Base-by-base conservation (phyloP, 768 basidiomycete genomes). In the Gautieria morchelliformis region DNA sequence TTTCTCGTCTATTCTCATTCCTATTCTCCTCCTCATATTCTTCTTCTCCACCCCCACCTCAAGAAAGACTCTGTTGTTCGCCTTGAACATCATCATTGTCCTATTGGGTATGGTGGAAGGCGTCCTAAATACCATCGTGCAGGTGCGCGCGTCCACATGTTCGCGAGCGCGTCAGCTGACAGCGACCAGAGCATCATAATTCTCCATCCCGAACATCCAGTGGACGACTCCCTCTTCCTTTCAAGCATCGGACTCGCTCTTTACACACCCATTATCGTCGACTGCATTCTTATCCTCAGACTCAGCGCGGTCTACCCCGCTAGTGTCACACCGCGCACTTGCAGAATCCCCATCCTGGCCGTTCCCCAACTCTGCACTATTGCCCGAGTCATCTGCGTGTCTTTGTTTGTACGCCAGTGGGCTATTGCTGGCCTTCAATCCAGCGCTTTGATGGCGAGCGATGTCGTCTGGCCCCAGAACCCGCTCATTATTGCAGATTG, bases 231-330 rank as follows among this genome's bases (percentile, higher is more conserved):
- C 5, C 37, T 66, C 12, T 62, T 63, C 30, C 63, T 65, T 4
- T 63, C 63, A 1, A 64, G 63, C 52, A 63, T 66, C 9, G 44
- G 58, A 0, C 52, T 75, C 42, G 58, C 63, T 14, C 59, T 67
- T 9, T 60, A 68, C 48, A 65, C 69, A 1, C 72, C 73, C 15
- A 48, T 72, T 1, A 62, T 74, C 47, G 66, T 73, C 20, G 74
- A 75, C 58, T 68, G 65, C 12, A 69, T 75, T 40, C 69, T 75
- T 9, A 42, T 73, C n/a, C 62, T 74, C 51, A 67, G 74, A 0
- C 65, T 75, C 11, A 55, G 68, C 27, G 69, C 70, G 3, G 68
- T 75, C 7, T 74, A 68, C 55, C 72, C 73, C 0, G 60, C 63
- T 1, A 53, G 52, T 4, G 40, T 52, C 3, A 66, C 67, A 0